Evolutionary conservation across 148 eudicot species (phyloP).

Genomic region (Fagopyrum tataricum): DNA sequence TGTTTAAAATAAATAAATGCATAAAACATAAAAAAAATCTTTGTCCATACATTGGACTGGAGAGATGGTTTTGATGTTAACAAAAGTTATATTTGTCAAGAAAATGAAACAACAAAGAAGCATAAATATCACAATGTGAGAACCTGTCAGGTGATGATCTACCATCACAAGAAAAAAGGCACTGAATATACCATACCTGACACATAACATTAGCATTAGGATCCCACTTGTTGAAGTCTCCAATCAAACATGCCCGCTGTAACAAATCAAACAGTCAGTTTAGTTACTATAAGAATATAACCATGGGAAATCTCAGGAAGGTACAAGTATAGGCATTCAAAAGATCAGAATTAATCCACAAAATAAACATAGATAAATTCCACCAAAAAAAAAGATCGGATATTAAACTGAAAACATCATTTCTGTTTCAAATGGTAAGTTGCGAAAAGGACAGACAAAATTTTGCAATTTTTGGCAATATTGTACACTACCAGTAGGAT

Average conservation of each 20-base stretch:
- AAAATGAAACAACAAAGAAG: neutral
- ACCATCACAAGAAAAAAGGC: neutral
- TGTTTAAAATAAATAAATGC: too few relatives aligned
- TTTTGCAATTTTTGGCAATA: neutral
- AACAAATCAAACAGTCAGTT: neutral
- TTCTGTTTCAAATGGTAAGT: neutral
- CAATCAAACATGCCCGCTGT: conserved; percentile 84
- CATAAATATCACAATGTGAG: neutral
- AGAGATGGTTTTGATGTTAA: neutral
- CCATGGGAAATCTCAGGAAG: neutral
- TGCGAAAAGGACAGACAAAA: neutral
- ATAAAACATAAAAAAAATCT: neutral
- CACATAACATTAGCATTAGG: conserved; percentile 88
- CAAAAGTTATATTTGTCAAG: neutral
- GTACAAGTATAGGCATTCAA: neutral
- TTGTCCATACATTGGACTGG: neutral
- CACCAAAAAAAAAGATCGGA: neutral
- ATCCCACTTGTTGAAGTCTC: conserved; percentile 97
- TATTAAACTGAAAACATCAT: neutral
- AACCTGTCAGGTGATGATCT: neutral
- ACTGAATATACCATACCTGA: conserved; percentile 70
- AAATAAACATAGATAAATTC: neutral
- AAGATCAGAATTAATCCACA: neutral
- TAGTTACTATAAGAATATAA: neutral
- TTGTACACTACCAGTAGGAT: neutral